Conservation (phyloP, 2,329 filamentous ascomycete species). For the Neofusicoccum ribis region DNA sequence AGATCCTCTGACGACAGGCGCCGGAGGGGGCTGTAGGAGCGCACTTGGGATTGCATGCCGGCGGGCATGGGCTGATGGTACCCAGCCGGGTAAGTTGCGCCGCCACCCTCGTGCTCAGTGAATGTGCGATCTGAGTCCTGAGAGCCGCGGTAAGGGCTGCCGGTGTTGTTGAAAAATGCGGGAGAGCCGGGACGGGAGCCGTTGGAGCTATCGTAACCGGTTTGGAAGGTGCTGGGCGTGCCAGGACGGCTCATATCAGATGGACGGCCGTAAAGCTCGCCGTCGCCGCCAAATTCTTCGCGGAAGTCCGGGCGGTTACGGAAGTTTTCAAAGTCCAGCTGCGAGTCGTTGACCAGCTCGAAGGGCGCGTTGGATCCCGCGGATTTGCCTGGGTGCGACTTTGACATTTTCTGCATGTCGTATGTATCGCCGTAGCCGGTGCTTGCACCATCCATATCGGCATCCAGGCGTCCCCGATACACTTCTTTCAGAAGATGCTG, state of each 20-base stretch:
- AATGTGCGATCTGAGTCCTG: slow-evolving; percentile 29
- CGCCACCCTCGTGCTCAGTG: neutral
- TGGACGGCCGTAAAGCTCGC: slow-evolving; percentile 55
- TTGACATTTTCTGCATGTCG: slow-evolving; percentile 75
- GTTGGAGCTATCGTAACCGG: slow-evolving; percentile 28
- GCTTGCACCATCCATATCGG: slow-evolving; percentile 54
- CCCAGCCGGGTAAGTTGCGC: slow-evolving; percentile 45
- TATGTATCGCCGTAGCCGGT: slow-evolving; percentile 83
- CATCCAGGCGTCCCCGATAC: slow-evolving; percentile 78
- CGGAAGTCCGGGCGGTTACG: slow-evolving; percentile 88
- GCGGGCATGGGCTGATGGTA: slow-evolving; percentile 48
- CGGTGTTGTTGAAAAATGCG: neutral
- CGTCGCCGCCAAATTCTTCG: slow-evolving; percentile 77
- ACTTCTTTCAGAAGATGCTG: slow-evolving; percentile 83
- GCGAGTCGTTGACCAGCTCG: slow-evolving; percentile 82
- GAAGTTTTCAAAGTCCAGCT: slow-evolving; percentile 88
- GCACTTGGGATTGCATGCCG: slow-evolving; percentile 27
- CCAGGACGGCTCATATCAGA: slow-evolving; percentile 51
- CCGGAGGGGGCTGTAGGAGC: slow-evolving; percentile 42
- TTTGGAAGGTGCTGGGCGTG: slow-evolving; percentile 53
- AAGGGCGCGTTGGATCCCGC: slow-evolving; percentile 58
- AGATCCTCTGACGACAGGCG: slow-evolving; percentile 4
- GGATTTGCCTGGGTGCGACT: slow-evolving; percentile 57
- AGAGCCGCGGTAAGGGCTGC: slow-evolving; percentile 21
- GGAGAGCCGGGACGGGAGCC: slow-evolving; percentile 20